phyloP scores from a whole-genome alignment of 106 monocot species.

The Acanthochlamys bracteata region DNA sequence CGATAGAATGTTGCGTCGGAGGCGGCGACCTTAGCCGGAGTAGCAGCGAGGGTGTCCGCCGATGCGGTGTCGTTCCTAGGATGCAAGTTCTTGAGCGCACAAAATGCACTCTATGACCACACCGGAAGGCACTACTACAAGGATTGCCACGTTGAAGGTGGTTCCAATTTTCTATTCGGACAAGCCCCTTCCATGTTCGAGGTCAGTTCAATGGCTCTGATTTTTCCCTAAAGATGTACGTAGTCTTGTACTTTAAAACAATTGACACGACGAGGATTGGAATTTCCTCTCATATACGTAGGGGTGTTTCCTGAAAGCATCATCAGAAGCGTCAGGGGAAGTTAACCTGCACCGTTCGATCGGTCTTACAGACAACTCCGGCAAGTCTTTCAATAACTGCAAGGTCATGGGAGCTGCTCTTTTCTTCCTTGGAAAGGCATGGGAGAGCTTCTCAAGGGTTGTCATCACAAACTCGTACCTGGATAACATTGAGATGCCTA shows the following conservation, averaged over 20 bases:
- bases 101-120: constrained; percentile 3
- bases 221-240: too few relatives aligned
- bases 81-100: neutral
- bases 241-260: too few relatives aligned
- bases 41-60: neutral
- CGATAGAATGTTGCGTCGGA: neutral
- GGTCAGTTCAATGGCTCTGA: neutral
- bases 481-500: constrained; percentile 1
- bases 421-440: neutral
- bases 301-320: constrained; percentile 1
- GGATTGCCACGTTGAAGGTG: constrained; percentile 1
- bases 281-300: too few relatives aligned
- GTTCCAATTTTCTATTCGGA: neutral
- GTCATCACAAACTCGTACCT: neutral
- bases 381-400: neutral
- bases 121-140: constrained; percentile 2
- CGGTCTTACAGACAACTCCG: neutral
- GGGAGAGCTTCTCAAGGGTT: neutral
- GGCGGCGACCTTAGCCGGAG: neutral
- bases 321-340: neutral
- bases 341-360: neutral
- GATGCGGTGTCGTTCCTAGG: neutral
- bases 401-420: neutral
- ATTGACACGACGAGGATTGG: too few relatives aligned
- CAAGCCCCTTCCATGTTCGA: constrained; percentile 1